phyloP scores from a whole-genome alignment of 2,329 filamentous ascomycete genomes.

The Pseudocercospora vitis region DNA sequence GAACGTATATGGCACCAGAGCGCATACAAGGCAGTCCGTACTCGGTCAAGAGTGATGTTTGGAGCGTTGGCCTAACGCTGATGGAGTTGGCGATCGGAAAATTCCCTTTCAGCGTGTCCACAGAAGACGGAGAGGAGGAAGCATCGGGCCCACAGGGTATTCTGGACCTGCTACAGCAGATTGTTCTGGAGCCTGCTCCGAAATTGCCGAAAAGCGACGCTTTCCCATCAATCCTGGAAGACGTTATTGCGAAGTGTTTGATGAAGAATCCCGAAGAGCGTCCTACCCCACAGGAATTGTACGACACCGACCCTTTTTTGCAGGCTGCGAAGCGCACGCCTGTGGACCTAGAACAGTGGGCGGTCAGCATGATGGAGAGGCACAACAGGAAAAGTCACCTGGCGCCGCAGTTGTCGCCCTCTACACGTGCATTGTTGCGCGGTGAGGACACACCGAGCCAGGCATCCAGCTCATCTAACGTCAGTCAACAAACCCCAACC shows the following conservation, averaged over 20 bases:
- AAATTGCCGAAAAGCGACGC: conserved; percentile 95
- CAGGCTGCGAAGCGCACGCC: conserved; percentile 96
- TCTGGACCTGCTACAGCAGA: conserved; percentile 91
- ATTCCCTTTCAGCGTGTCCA: conserved; percentile 89
- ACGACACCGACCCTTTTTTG: conserved; percentile 89
- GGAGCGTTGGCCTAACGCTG: conserved; percentile 92
- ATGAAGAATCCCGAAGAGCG: conserved; percentile 85
- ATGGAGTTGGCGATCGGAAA: conserved; percentile 98
- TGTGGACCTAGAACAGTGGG: conserved; percentile 91
- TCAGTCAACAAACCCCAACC: conserved; percentile 32
- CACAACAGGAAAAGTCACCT: conserved; percentile 96
- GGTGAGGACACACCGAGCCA: conserved; percentile 36
- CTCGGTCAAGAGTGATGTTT: conserved; percentile 97
- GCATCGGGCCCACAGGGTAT: conserved; percentile 82
- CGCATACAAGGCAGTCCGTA: conserved; percentile 96
- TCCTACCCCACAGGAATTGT: conserved; percentile 90
- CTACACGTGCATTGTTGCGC: conserved; percentile 73
- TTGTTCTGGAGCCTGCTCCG: conserved; percentile 93
- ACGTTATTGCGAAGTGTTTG: conserved; percentile 95
- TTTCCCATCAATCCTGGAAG: conserved; percentile 90
- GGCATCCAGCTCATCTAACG: conserved; percentile 17
- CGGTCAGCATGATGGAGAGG: conserved; percentile 86
- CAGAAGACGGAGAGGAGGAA: conserved; percentile 71
- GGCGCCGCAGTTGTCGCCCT: conserved; percentile 74
- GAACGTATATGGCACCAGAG: conserved; percentile 98